phyloP scores from a whole-genome alignment of 1,284 basidiomycete genomes.

The Xerocomus amazonicus region DNA sequence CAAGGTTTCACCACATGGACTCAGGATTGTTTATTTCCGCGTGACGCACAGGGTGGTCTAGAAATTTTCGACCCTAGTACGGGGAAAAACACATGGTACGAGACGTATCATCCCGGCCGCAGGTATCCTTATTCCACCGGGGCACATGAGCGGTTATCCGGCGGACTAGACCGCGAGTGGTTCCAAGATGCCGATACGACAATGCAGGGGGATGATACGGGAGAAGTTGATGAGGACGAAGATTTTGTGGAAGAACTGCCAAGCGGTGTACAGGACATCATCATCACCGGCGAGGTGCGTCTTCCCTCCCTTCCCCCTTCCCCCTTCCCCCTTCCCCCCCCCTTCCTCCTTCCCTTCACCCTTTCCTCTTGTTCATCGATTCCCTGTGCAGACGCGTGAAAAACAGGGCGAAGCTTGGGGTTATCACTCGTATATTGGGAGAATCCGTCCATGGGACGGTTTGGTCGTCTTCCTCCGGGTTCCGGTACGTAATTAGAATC shows the following conservation, averaged over 20 bases:
- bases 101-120: constrained; percentile 39
- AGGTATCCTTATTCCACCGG: constrained; percentile 33
- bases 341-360: background rate
- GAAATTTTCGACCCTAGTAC: constrained; percentile 38
- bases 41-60: constrained; percentile 36
- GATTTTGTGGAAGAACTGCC: constrained; percentile 35
- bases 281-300: constrained; percentile 47
- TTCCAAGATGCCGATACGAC: constrained; percentile 17
- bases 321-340: background rate
- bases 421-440: constrained; percentile 41
- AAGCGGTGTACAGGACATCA: constrained; percentile 44
- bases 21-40: constrained; percentile 12
- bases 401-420: constrained; percentile 48
- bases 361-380: constrained; percentile 1
- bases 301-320: background rate
- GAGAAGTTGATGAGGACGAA: constrained; percentile 36
- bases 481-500: constrained; percentile 35
- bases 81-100: constrained; percentile 38
- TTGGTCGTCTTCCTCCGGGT: constrained; percentile 43
- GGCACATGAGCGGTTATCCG: constrained; percentile 32
- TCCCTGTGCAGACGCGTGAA: constrained; percentile 35
- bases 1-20: constrained; percentile 1
- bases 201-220: constrained; percentile 18
- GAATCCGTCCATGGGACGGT: constrained; percentile 50
- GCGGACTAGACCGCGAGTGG: constrained; percentile 23